Evolutionary conservation across 306 rosid species (phyloP), one percentile per base, ranked within the genome.

Genomic region (Dryas octopetala): DNA sequence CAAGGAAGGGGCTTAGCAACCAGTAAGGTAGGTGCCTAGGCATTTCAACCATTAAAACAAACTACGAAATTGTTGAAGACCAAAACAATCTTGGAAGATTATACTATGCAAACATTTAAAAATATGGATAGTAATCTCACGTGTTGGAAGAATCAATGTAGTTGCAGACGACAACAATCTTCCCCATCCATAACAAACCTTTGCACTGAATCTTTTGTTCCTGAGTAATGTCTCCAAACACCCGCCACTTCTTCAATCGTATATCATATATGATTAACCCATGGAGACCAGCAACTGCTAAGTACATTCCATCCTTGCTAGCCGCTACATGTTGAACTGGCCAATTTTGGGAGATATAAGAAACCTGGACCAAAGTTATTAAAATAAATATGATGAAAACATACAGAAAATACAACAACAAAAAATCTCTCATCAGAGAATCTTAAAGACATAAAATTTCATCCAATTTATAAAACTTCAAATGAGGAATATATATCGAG

Each of bases 181-280:
- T 95, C 83, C 98, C 97, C 93, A 95, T 75, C 97, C 98, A 95
- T 71, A 91, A 84, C 90, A 91, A 87, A 83, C 98, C 98, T 83
- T 89, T 87, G 85, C 97, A 90, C 87, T 89, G 91, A 84, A 95
- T 90, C 83, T 85, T 90, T 81, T 95, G 98, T 66, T 95, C 98
- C 83, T 90, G 97, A 23, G 91, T 89, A 82, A 95, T 88, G 88
- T 95, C 98, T 52, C 98, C 97, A 78, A 95, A 91, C 19, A 91
- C 96, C 61, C 98, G 85, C 98, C 98, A 95, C 66, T 86, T 90
- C 86, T 87, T 91, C 76, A 89, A 62, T 43, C 93, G 93, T 78
- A 95, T 91, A 73, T 95, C 98, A 50, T 95, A 95, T 68, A 95
- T 84, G 81, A 91, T 88, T 84, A 95, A 83, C 79, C 98, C 97